Evolutionary conservation across 1,284 basidiomycete species (phyloP), one percentile per base, ranked within the genome.

Genomic region (Apiotrichum siamense): DNA sequence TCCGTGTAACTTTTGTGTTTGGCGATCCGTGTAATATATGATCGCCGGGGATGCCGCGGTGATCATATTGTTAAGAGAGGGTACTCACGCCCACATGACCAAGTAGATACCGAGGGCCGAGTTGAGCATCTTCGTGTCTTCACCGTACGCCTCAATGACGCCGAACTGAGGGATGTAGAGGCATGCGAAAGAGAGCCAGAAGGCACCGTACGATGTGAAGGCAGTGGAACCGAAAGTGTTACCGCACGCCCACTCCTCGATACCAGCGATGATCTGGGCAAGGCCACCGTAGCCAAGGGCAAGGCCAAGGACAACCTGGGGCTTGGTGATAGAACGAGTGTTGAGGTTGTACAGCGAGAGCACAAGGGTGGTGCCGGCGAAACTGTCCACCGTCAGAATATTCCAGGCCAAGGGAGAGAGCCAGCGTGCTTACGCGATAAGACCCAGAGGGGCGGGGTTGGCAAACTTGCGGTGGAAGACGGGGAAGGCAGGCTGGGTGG

Each of bases 301-400:
- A 82, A 92, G 87, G 57, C 87, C 88, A 50, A 92, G 79, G 56
- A 93, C 81, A 48, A 86, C 81, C 64, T 92, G 91, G 77, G 33
- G 83, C 73, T 48, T 77, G 65, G 62, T 64, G 49, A 78, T 68
- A 26, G 66, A 63, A 29, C 74, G 65, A 3, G 73, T 65, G 11
- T 62, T 51, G 44, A 73, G 63, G 59, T 75, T 77, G 64, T 62
- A 68, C 48, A 76, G 55, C 29, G 78, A 79, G 12, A 80, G 70
- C 26, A 80, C 65, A 44, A 79, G 78, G 3, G 79, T 80, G n/a
- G 79, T 80, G 6, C 75, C 75, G 35, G 76, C 77, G 62, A 78
- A 79, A 35, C 60, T 62, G 36, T 12, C 17, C 15, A 11, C 12
- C 3, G 29, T 41, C 18, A 39, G 43, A 47, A 26, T 10, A 26